Conservation (phyloP, 148 eudicot genomes). For the Talinum fruticosum region DNA sequence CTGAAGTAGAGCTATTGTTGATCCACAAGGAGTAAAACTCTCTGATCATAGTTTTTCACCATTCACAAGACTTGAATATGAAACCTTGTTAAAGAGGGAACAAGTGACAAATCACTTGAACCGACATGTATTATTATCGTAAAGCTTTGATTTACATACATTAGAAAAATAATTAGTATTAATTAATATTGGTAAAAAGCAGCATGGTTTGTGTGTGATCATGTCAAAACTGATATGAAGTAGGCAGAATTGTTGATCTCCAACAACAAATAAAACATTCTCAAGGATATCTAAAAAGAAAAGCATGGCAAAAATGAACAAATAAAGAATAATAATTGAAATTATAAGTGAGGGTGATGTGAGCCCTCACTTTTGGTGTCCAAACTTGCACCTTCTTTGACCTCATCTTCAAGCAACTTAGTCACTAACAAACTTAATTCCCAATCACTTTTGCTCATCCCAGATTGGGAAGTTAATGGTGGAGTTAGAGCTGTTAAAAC, state of each 20-base stretch:
- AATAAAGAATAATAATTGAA: not conserved
- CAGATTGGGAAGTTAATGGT: not conserved
- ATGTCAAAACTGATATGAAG: conserved; percentile 16
- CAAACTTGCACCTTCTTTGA: conserved; percentile 28
- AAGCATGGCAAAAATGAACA: conserved; percentile 1
- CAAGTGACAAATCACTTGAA: too few relatives aligned
- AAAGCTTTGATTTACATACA: too few relatives aligned
- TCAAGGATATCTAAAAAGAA: not conserved
- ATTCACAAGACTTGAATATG: too few relatives aligned
- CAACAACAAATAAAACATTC: not conserved
- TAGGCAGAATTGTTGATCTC: conserved; percentile 28
- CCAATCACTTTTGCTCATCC: not conserved
- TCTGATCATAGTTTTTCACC: too few relatives aligned
- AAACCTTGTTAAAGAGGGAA: too few relatives aligned
- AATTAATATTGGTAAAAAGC: too few relatives aligned
- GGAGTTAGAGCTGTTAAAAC: not conserved
- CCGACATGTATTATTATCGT: too few relatives aligned
- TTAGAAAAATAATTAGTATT: too few relatives aligned
- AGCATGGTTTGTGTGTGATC: not conserved
- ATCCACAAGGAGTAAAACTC: too few relatives aligned
- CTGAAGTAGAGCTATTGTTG: too few relatives aligned
- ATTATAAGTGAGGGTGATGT: too few relatives aligned
- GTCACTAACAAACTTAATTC: conserved; percentile 21
- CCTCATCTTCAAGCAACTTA: conserved; percentile 34
- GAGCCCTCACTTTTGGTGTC: conserved; percentile 33